Evolutionary conservation across 495 filamentous ascomycete species (phyloP).

Genomic region (Trichoderma orchidacearum): DNA sequence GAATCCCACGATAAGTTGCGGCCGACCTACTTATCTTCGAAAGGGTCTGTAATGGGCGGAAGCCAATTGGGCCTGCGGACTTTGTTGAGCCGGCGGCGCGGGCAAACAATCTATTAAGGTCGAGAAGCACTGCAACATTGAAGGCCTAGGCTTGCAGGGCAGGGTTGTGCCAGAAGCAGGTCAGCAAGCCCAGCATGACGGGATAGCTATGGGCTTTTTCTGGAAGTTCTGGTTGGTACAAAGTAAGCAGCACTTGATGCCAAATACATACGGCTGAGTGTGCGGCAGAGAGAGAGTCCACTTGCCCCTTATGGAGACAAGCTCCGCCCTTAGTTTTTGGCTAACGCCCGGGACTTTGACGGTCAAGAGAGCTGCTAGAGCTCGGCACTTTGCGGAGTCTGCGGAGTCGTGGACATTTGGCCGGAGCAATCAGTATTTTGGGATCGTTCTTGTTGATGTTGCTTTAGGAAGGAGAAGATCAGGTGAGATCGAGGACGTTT

Average conservation of each 20-base stretch:
- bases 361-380: not conserved
- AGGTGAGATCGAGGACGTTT: not conserved
- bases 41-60: not conserved
- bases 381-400: not conserved
- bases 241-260: too few relatives aligned
- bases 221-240: too few relatives aligned
- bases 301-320: not conserved
- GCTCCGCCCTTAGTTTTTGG: not conserved
- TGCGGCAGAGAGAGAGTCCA: not conserved
- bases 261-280: too few relatives aligned
- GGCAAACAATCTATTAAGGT: not conserved
- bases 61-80: not conserved
- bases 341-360: not conserved
- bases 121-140: not conserved
- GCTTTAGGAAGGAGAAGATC: not conserved
- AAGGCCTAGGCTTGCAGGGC: not conserved
- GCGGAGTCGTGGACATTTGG: not conserved
- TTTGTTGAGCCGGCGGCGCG: not conserved
- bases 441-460: too few relatives aligned
- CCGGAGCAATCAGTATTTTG: too few relatives aligned
- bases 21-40: too few relatives aligned
- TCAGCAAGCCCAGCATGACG: too few relatives aligned
- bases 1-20: not conserved
- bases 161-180: not conserved
- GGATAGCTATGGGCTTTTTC: too few relatives aligned